Evolutionary conservation across 1,284 basidiomycete genomes (phyloP), one percentile per base, ranked within the genome.

Genomic region (Erythrobasidium hasegawianum): DNA sequence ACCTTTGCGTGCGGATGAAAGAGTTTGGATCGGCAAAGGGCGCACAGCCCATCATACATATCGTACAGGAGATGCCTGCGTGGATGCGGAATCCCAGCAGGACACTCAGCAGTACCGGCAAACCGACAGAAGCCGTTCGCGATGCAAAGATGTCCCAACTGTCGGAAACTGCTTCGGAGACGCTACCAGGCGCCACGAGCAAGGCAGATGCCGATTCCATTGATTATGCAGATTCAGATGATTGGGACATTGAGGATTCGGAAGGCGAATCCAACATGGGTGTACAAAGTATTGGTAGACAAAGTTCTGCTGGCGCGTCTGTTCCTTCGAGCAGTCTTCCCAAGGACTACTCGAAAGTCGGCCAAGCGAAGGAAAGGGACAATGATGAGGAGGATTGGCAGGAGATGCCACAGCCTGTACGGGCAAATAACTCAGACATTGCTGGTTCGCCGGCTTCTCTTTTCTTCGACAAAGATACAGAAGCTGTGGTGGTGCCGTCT

Each of bases 1-100:
- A 96, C 77, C 85, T 97, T 68, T 83, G 86, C 70, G 80, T 78
- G 57, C 82, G 91, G 8, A 75, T 77, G 16, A 52, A 62, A 5
- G 61, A 59, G n/a, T 69, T 74, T 13, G 41, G 41, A 33, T 13
- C 39, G 16, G 55, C 55, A 2, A 60, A 57, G 27, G 64, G 59
- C 4, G 39, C 43, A 18, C 57, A 59, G 11, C 57, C 49, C 16
- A 40, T 67, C 18, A 45, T 67, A 47, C 47, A 67, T 39, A 59
- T 67, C 29, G 57, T 56, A 2, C n/a, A 67, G 18, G 49, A 67
- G 50, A 67, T 67, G 64, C 64, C 64, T 18, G 57, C 45, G 7
- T 67, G 64, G 64, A 59, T 67, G 64, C 20, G 64, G 18, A 65
- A 65, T 20, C 43, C 55, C 9, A 41, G 50, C 9, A 26, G 62